Evolutionary conservation across 2,329 filamentous ascomycete genomes (phyloP), one percentile per base, ranked within the genome.

Genomic region (Paramyrothecium sp.): DNA sequence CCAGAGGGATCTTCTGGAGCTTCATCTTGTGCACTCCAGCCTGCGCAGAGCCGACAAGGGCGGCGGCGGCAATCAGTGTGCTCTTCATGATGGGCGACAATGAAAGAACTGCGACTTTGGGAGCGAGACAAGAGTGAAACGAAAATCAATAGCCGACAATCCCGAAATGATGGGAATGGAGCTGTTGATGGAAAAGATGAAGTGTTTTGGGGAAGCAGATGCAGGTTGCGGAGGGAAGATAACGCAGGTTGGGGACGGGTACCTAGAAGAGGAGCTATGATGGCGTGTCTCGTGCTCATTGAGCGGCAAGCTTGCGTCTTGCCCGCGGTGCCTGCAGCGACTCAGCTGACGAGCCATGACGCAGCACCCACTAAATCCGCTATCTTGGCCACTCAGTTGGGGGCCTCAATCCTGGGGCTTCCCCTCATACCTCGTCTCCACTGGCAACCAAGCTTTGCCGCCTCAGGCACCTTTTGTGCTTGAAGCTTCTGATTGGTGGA

Each of bases 1-100:
- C 85, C 58, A 99, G 82, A 65, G 95, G 89, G 61, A 98, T 81
- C 89, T 99, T 99, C 85, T 97, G 90, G 71, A 99, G 89, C 85
- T 96, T 95, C 85, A 97, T 89, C 84, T 92, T 96, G 87, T 98
- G 92, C 65, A 97, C 83, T 70, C 88, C 92, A 67, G 92, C 94
- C 73, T 90, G 85, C 73, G 90, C 90, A 73, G 89, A 87, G 81
- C 90, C 90, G 71, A 93, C 83, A 82, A 96, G 86, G 81, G 88
- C 83, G 70, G 88, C 87, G 78, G 91, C 89, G 74, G 92, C 82
- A 72, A 97, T 77, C 71, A 92, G 81, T 78, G 88, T 81, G 76
- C 87, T 87, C 89, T 96, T 97, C 94, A 97, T 98, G 76, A 66
- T 82, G 78, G 75, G 74, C 74, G 62, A 64, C 58, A 56, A 44